Conservation (phyloP, 129 eudicot genomes). For the Artemisia tridentata region DNA sequence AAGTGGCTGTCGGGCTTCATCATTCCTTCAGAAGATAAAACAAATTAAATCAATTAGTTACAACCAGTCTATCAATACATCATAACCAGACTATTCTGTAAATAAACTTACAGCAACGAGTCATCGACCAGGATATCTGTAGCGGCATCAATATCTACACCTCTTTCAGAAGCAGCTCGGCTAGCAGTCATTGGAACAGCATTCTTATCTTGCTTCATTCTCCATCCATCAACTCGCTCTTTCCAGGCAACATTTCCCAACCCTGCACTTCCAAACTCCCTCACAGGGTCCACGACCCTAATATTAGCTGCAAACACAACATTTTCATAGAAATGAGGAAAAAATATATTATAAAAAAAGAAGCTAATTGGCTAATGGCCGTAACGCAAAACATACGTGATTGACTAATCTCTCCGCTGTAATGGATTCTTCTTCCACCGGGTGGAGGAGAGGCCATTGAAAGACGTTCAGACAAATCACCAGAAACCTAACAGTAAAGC, state of each 20-base stretch:
- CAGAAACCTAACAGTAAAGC: slow-evolving; percentile 60
- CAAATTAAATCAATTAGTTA: slow-evolving; percentile 16
- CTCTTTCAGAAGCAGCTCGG: slow-evolving; percentile 95
- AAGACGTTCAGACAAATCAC: slow-evolving; percentile 86
- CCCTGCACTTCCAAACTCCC: slow-evolving; percentile 89
- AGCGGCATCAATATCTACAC: slow-evolving; percentile 92
- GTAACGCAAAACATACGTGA: slow-evolving; percentile 37
- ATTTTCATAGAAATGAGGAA: slow-evolving; percentile 9
- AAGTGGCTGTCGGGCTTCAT: slow-evolving; percentile 97
- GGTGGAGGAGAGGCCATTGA: slow-evolving; percentile 91
- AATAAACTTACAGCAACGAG: slow-evolving; percentile 54
- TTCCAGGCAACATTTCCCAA: slow-evolving; percentile 98
- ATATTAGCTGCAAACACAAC: slow-evolving; percentile 68
- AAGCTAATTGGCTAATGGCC: slow-evolving; percentile 13
- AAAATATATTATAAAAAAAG: not conserved
- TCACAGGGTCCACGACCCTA: slow-evolving; percentile 81
- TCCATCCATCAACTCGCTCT: slow-evolving; percentile 99
- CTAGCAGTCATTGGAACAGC: slow-evolving; percentile 68
- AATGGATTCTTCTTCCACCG: slow-evolving; percentile 61
- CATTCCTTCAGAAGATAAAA: slow-evolving; percentile 65
- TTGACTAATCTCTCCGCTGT: slow-evolving; percentile 41
- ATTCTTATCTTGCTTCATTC: slow-evolving; percentile 64
- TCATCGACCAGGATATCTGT: slow-evolving; percentile 85
- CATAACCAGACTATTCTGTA: no score
- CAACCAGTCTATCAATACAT: not conserved